Base-by-base conservation (phyloP, 1,139 yeast genomes). In the Kodamaea derodonti region DNA sequence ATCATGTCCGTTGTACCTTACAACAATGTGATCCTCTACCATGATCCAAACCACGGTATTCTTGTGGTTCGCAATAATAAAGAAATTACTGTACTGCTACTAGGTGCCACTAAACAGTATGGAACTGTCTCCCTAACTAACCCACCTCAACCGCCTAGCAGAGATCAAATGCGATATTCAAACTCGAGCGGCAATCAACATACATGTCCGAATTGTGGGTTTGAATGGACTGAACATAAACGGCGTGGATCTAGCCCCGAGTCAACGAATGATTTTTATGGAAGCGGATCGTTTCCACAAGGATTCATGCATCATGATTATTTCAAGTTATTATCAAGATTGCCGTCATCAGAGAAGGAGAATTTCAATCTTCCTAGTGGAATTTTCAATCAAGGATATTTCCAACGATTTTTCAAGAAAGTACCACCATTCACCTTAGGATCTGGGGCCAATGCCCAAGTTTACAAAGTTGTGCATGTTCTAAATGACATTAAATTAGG, bases 381-480 rank as follows among this genome's bases (percentile, higher is more conserved):
- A 14, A 51, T 69, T 4, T 83, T 84, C 50, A 80, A 82, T 31
- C 90, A 82, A 41, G 92, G 92, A 3, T 84, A 84, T 53, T 84
- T 81, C 47, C 63, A 69, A 23, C 72, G 81, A 36, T 87, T 87
- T 52, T 87, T 87, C 58, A 68, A 65, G 25, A 62, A 62, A 33
- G 52, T 63, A 1, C 60, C 64, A 2, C 70, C 71, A 0, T 61
- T 41, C 30, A 47, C 48, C 2, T 60, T 87, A 20, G 96, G 96
- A 0, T 71, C 82, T 26, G 97, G 96, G 0, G 84, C 95, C 7
- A 76, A 86, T 42, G 95, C 95, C 0, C 78, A 83, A 20, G 96
- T 88, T 3, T 83, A 75, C 51, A 77, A 86, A 49, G 97, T 88
- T 7, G 84, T 80, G 38, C 97, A 88, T 54, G 72, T 75, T 14